Evolutionary conservation across 1,284 basidiomycete species (phyloP), one percentile per base, ranked within the genome.

Genomic region (Marasmius sp.): DNA sequence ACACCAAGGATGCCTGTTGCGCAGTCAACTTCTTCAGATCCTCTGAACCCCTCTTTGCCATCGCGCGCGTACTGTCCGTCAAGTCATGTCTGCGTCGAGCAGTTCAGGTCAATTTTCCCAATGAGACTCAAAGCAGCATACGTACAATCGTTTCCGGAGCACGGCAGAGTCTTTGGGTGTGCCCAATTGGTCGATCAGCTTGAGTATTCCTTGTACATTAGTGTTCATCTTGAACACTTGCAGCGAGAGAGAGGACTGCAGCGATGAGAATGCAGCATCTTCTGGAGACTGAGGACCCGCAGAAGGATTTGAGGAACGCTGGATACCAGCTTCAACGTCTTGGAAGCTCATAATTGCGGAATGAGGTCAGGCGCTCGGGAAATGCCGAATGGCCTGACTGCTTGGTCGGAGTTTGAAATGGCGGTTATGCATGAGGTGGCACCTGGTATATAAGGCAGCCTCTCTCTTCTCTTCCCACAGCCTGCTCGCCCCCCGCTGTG

Each of bases 141-240:
- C 91, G 66, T 70, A 94, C 93, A 95, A 77, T 57, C 84, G 87
- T 75, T 91, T 93, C 66, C 95, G 81, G 63, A 97, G 77, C 49
- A 81, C 74, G 33, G 87, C 81, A 62, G 87, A 92, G 72, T 97
- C 95, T 68, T 87, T 86, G 22, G 78, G 79, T 0, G 90, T 93
- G 5, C 95, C 95, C 3, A 98, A 83, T 74, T 97, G 92, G 70
- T 97, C 93, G 11, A 99, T 92, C 22, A 97, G 83, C 73, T 94
- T 94, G 71, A 95, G 79, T 58, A 99, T 97, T 12, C 93, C 96
- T 69, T 96, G 92, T 6, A 98, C 95, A 76, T 99, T 99, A 64
- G 93, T 87, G 71, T 97, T 97, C 80, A 99, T 95, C 85, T 98
- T 98, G 89, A 99, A 98, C 64, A 98, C 92, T 74, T 98, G 97